Base-by-base conservation (phyloP, 2,329 filamentous ascomycete genomes). In the Penicillium glabrum region DNA sequence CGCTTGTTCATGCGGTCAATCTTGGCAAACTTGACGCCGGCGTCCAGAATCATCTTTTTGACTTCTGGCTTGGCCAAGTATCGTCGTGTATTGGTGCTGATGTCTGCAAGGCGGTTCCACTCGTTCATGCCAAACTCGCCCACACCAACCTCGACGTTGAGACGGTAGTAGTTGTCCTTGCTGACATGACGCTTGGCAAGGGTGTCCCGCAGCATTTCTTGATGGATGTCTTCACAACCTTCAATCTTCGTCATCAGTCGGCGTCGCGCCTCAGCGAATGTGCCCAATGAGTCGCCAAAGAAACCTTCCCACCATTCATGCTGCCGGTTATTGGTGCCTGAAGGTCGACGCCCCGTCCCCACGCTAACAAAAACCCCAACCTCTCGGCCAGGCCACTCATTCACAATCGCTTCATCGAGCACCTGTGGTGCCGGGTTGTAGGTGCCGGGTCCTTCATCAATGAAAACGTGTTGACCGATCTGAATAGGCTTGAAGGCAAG, bases 41-140 rank as follows among this genome's bases (percentile, higher is more conserved):
- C 87, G 54, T 88, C 85, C 52, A 89, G 80, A 7, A 91, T 90
- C 83, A 91, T 90, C 64, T 79, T 83, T 71, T 96, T 90, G 56
- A 96, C 88, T 0, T 86, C 86, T 11, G 83, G 81, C 59, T 88
- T 88, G 8, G 82, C 79, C 52, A 99, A 83, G 71, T 98, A 99
- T 61, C 89, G 86, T 64, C 90, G 85, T 0, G 95, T 99, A 70
- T 89, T 89, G 14, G 91, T 97, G 78, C 91, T 96, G 76, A 99
- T 98, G 51, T 97, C 93, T 26, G 90, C 89, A n/a, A 98, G 79
- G 3, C 93, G 86, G 67, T 91, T 86, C 95, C 95, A 99, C 72
- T 98, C 95, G 71, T 98, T 99, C 92, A 99, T 98, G 51, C 90
- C 93, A 72, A 97, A 98, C 70, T 98, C 95, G 52, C 93, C 93